Evolutionary conservation across 164 flowering plant genomes (phyloP).

Genomic region (Hamamelis virginiana): DNA sequence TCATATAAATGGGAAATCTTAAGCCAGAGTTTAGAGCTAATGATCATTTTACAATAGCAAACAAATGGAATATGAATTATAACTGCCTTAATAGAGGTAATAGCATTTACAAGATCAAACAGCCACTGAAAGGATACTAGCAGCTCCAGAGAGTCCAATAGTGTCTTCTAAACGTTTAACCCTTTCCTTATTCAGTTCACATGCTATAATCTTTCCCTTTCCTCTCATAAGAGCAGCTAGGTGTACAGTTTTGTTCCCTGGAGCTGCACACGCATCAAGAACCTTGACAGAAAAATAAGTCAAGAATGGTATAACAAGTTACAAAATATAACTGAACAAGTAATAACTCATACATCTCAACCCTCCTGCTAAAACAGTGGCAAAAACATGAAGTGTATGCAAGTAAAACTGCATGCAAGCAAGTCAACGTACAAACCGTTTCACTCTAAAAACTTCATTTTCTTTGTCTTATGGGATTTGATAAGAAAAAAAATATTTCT

Average conservation of each 20-base stretch:
- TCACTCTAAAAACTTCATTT: too few relatives aligned
- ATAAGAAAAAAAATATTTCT: too few relatives aligned
- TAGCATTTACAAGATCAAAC: conserved; percentile 1
- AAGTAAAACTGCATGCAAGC: too few relatives aligned
- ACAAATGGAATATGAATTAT: background rate
- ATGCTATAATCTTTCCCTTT: conserved; percentile 77
- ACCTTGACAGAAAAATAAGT: conserved; percentile 55
- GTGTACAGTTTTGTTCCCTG: conserved; percentile 76
- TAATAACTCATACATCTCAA: too few relatives aligned
- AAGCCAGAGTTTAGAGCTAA: background rate
- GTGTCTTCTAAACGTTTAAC: conserved; percentile 58
- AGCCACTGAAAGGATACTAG: conserved; percentile 71
- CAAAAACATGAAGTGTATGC: too few relatives aligned
- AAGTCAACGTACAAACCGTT: too few relatives aligned
- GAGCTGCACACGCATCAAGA: conserved; percentile 89
- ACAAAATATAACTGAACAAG: too few relatives aligned
- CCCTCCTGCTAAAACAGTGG: too few relatives aligned
- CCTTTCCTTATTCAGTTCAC: conserved; percentile 73
- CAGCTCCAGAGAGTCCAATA: conserved; percentile 71
- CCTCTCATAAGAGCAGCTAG: conserved; percentile 81
- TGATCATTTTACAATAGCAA: background rate
- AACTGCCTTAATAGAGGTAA: background rate
- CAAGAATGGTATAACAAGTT: background rate
- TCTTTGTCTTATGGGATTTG: too few relatives aligned
- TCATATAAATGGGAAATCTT: background rate